Evolutionary conservation across 495 filamentous ascomycete species (phyloP).

Genomic region (Tuber borchii): DNA sequence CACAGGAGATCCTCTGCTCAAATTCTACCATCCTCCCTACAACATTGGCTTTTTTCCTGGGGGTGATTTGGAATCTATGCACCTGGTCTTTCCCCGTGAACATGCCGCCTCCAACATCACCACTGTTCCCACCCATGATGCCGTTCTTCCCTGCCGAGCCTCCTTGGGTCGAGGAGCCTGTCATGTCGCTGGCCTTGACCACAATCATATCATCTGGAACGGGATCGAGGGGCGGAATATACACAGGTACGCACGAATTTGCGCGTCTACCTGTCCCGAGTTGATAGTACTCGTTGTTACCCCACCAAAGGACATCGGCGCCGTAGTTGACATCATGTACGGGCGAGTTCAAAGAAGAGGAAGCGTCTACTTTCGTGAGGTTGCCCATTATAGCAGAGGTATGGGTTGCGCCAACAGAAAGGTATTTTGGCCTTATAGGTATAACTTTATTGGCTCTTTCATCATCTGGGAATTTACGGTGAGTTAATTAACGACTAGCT

Average conservation of each 20-base stretch:
- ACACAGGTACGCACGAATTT: slow-evolving; percentile 63
- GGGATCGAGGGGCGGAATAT: slow-evolving; percentile 67
- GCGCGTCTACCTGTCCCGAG: slow-evolving; percentile 84
- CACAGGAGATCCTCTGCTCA: slow-evolving; percentile 86
- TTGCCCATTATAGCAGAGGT: slow-evolving; percentile 75
- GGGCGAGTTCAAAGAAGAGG: slow-evolving; percentile 47
- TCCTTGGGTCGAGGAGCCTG: slow-evolving; percentile 21
- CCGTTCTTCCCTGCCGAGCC: slow-evolving; percentile 21
- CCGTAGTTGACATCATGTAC: slow-evolving; percentile 71
- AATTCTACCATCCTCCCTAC: slow-evolving; percentile 60
- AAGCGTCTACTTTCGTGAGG: slow-evolving; percentile 56
- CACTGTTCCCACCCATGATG: slow-evolving; percentile 32
- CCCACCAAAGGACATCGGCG: slow-evolving; percentile 83
- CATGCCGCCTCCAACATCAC: slow-evolving; percentile 46
- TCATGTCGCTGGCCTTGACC: slow-evolving; percentile 10
- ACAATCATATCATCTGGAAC: slow-evolving; percentile 44
- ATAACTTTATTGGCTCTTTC: slow-evolving; percentile 58
- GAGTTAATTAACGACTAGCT: slow-evolving; percentile 1
- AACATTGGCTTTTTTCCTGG: slow-evolving; percentile 60
- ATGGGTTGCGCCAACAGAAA: slow-evolving; percentile 74
- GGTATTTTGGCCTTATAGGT: slow-evolving; percentile 67
- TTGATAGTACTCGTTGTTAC: slow-evolving; percentile 88
- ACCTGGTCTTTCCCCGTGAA: slow-evolving; percentile 53
- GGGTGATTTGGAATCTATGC: slow-evolving; percentile 80
- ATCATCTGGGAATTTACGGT: slow-evolving; percentile 47